Conservation (phyloP, 352 stramenopile species). For the Phytophthora capsici region DNA sequence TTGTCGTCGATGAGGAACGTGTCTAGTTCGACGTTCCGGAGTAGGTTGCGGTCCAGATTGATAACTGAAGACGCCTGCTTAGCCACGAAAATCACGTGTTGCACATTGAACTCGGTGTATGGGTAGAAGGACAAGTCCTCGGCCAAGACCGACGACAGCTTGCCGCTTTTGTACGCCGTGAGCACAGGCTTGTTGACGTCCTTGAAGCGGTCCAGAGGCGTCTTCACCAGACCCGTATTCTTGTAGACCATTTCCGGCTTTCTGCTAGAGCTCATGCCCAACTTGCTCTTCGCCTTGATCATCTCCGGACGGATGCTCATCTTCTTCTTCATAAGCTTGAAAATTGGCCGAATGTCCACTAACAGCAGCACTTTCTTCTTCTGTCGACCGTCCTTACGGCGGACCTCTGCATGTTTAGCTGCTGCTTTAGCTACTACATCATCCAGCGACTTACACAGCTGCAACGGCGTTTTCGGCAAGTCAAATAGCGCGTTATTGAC, state of each 20-base stretch:
- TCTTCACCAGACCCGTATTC: conserved; percentile 73
- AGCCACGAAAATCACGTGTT: conserved; percentile 70
- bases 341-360: conserved; percentile 53
- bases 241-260: conserved; percentile 62
- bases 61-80: conserved; percentile 50
- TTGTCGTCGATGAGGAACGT: conserved; percentile 63
- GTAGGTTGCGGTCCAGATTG: conserved; percentile 53
- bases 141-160: conserved; percentile 64
- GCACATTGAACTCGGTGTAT: conserved; percentile 57
- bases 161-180: conserved; percentile 65
- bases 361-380: conserved; percentile 77
- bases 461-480: conserved; percentile 44
- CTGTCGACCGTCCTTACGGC: conserved; percentile 59
- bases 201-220: conserved; percentile 71
- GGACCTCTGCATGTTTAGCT: conserved; percentile 58
- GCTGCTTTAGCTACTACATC: conserved; percentile 50
- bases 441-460: conserved; percentile 55
- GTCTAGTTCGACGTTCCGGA: conserved; percentile 53
- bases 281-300: conserved; percentile 60
- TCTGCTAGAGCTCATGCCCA: conserved; percentile 67
- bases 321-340: conserved; percentile 69
- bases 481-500: conserved; percentile 12
- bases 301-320: conserved; percentile 62
- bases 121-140: conserved; percentile 74
- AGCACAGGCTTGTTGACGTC: conserved; percentile 67